phyloP scores from a whole-genome alignment of 1,284 basidiomycete genomes.

The Chalciporus sp. region DNA sequence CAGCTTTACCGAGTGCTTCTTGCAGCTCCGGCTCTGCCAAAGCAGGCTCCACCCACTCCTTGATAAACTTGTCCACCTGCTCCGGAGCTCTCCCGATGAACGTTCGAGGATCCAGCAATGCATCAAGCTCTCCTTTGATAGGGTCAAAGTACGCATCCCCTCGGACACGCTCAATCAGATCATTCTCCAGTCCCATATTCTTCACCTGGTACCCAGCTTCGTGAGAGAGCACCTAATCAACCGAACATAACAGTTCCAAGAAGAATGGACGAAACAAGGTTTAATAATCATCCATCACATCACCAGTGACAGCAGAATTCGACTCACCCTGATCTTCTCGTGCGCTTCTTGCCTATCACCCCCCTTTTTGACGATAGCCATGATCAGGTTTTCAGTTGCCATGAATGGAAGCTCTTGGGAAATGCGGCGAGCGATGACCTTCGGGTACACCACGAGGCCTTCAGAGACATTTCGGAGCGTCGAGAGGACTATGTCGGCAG shows the following conservation, averaged over 20 bases:
- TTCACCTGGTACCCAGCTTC: constrained; percentile 96
- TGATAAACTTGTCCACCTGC: constrained; percentile 89
- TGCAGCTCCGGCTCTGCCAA: constrained; percentile 68
- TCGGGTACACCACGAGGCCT: constrained; percentile 96
- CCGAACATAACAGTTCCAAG: constrained; percentile 3
- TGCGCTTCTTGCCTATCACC: constrained; percentile 97
- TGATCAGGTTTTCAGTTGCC: constrained; percentile 99
- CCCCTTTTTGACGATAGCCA: constrained; percentile 95
- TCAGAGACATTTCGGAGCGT: constrained; percentile 97
- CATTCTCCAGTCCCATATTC: constrained; percentile 93
- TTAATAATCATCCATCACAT: constrained; percentile 15
- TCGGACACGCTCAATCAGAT: constrained; percentile 88
- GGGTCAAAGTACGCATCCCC: constrained; percentile 64
- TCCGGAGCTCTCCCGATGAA: constrained; percentile 92
- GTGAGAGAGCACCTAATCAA: constrained; percentile 81
- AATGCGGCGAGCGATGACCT: constrained; percentile 92
- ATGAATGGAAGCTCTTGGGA: constrained; percentile 98
- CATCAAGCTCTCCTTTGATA: constrained; percentile 68
- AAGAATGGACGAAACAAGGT: constrained; percentile 19
- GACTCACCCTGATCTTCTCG: constrained; percentile 86
- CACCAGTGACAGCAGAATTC: constrained; percentile 18
- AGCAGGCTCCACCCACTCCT: constrained; percentile 90
- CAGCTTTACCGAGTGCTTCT: constrained; percentile 52
- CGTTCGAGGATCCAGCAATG: constrained; percentile 76
- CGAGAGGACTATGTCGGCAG: constrained; percentile 94